phyloP scores from a whole-genome alignment of 2,329 filamentous ascomycete species.

The Cercospora janseana region DNA sequence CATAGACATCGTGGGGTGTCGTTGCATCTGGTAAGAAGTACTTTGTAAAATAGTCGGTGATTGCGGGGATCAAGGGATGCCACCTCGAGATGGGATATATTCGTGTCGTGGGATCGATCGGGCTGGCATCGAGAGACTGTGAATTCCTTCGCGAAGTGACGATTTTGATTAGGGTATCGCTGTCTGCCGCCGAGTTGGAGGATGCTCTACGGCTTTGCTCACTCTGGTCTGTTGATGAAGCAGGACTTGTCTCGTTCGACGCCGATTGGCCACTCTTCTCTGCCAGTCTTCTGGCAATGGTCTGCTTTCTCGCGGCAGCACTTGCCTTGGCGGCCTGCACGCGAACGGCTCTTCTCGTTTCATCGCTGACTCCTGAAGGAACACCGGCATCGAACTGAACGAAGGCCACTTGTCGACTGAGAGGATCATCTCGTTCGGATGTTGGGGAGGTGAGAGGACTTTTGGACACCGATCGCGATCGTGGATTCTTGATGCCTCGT shows the following conservation, averaged over 20 bases:
- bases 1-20: slow-evolving; percentile 1
- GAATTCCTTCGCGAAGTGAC: slow-evolving; percentile 14
- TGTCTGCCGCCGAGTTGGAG: slow-evolving; percentile 16
- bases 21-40: slow-evolving; percentile 19
- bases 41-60: slow-evolving; percentile 22
- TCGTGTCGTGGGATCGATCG: slow-evolving; percentile 17
- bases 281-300: slow-evolving; percentile 23
- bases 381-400: slow-evolving; percentile 27
- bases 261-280: slow-evolving; percentile 10
- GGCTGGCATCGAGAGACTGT: slow-evolving; percentile 14
- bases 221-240: slow-evolving; percentile 14
- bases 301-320: slow-evolving; percentile 24
- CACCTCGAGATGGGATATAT: slow-evolving; percentile 21
- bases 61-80: slow-evolving; percentile 21
- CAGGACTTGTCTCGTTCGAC: slow-evolving; percentile 13
- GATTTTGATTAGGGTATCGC: slow-evolving; percentile 4
- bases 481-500: slow-evolving; percentile 10
- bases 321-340: slow-evolving; percentile 25
- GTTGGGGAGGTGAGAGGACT: slow-evolving; percentile 19
- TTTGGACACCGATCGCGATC: slow-evolving; percentile 17
- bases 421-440: slow-evolving; percentile 17
- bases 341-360: slow-evolving; percentile 26
- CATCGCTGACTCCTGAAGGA: slow-evolving; percentile 23
- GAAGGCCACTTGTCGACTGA: slow-evolving; percentile 23
- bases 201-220: slow-evolving; percentile 18